Evolutionary conservation across 192 early-diverging fungal genomes (phyloP).

Genomic region (Coemansia guatemalensis): DNA sequence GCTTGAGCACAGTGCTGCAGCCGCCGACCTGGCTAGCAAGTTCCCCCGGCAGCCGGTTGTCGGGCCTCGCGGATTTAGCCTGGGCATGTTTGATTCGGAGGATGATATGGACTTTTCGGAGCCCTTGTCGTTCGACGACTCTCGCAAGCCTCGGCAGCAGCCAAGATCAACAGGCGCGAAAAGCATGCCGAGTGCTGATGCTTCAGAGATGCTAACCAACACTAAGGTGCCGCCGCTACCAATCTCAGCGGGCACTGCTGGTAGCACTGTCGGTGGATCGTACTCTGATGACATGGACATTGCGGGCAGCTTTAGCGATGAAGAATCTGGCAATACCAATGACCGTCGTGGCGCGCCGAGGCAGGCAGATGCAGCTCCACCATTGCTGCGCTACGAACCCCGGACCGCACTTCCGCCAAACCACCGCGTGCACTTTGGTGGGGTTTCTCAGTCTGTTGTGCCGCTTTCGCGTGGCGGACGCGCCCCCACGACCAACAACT

Average conservation of each 20-base stretch:
- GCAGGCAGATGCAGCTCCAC: neutral
- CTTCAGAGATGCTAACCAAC: neutral
- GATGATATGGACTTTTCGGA: slow-evolving; percentile 47
- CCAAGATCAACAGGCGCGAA: slow-evolving; percentile 9
- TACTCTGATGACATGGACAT: slow-evolving; percentile 28
- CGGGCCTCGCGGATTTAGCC: slow-evolving; percentile 35
- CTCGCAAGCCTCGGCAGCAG: slow-evolving; percentile 1
- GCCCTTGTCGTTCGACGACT: slow-evolving; percentile 35
- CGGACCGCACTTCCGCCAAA: neutral
- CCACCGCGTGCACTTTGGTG: slow-evolving; percentile 35
- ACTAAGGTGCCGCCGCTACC: neutral
- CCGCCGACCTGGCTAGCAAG: slow-evolving; percentile 31
- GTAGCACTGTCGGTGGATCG: slow-evolving; percentile 22
- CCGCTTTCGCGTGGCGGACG: slow-evolving; percentile 20
- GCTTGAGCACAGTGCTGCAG: slow-evolving; percentile 29
- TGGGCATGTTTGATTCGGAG: slow-evolving; percentile 34
- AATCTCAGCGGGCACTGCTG: neutral
- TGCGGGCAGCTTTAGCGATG: slow-evolving; percentile 46
- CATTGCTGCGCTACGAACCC: slow-evolving; percentile 5
- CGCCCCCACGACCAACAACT: slow-evolving; percentile 20
- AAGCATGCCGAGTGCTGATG: slow-evolving; percentile 23
- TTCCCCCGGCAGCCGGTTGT: slow-evolving; percentile 43
- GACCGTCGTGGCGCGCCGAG: neutral
- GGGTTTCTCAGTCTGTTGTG: slow-evolving; percentile 9
- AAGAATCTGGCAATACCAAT: slow-evolving; percentile 9